A percentile compares a stretch with the other conserved stretches of the same genome.
Conservation (phyloP, 2,329 filamentous ascomycete genomes). For the Fonsecaea nubica region DNA sequence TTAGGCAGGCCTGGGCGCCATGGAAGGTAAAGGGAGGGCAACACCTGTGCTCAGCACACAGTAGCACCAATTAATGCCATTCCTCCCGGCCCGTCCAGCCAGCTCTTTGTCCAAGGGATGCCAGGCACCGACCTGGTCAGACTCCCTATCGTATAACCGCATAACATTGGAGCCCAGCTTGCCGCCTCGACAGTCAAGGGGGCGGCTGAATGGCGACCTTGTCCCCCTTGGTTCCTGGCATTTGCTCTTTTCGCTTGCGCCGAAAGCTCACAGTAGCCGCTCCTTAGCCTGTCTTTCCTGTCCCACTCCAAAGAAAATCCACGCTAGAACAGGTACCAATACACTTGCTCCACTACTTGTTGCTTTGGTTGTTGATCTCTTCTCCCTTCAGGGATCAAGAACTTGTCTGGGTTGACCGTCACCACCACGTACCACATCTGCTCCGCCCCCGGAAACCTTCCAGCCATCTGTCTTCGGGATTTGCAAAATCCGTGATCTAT, state of each 20-base stretch:
- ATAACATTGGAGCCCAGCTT: conserved; percentile 19
- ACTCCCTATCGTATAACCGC: neutral
- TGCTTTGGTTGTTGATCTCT: conserved; percentile 19
- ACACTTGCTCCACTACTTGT: conserved; percentile 23
- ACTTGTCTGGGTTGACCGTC: neutral
- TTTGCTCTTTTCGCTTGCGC: conserved; percentile 7
- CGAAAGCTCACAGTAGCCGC: conserved; percentile 27
- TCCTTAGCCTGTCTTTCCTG: conserved; percentile 25
- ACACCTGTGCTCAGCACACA: conserved; percentile 3
- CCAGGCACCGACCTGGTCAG: neutral
- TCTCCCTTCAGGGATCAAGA: neutral
- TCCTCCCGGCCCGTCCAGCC: conserved; percentile 8
- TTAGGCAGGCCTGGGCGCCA: neutral
- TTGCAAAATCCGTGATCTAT: conserved; percentile 20
- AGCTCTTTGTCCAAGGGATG: conserved; percentile 1
- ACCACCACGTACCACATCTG: neutral
- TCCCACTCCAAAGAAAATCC: conserved; percentile 28
- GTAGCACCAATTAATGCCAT: conserved; percentile 14
- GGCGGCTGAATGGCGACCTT: neutral
- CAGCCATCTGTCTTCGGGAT: conserved; percentile 21
- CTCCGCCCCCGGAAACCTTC: conserved; percentile 16
- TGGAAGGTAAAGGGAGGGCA: conserved; percentile 8
- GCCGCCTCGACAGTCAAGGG: conserved; percentile 12
- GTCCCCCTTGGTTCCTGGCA: conserved; percentile 3
- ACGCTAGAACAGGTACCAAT: conserved; percentile 33